Conservation (phyloP, 2,329 filamentous ascomycete species). For the Aspergillus brasiliensis region DNA sequence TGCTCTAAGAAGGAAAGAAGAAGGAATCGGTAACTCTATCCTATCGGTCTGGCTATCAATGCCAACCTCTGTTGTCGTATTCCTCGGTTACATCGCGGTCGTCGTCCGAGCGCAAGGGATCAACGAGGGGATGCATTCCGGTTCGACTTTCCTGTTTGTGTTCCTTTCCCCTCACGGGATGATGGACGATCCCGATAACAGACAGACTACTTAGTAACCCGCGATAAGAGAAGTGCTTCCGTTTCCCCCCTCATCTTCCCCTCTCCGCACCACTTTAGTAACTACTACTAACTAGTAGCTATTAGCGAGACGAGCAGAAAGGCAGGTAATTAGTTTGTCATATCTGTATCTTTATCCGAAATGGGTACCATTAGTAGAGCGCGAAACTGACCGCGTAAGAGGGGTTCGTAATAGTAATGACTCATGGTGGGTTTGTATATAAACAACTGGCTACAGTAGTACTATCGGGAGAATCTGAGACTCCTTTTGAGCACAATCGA, state of each 20-base stretch:
- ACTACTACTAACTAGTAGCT: too few relatives aligned
- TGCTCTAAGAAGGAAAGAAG: neutral
- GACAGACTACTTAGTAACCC: neutral
- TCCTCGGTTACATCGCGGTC: slow-evolving; percentile 4
- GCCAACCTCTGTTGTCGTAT: neutral
- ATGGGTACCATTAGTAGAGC: too few relatives aligned
- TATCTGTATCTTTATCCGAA: too few relatives aligned
- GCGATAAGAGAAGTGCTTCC: neutral
- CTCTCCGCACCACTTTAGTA: neutral
- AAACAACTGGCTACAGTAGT: neutral
- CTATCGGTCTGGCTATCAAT: neutral
- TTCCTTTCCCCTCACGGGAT: neutral
- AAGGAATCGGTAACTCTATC: neutral
- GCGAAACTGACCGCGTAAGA: too few relatives aligned
- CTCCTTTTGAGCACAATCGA: too few relatives aligned
- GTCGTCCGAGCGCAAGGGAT: neutral
- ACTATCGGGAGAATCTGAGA: too few relatives aligned
- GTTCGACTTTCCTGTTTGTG: neutral
- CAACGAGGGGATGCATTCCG: neutral
- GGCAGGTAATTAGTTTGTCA: too few relatives aligned
- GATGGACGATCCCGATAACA: neutral
- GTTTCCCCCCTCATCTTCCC: neutral
- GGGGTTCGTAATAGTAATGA: too few relatives aligned
- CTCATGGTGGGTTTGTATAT: neutral
- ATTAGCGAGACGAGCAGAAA: too few relatives aligned